Base-by-base conservation (phyloP, 495 filamentous ascomycete genomes). In the Lindgomyces ingoldianus region DNA sequence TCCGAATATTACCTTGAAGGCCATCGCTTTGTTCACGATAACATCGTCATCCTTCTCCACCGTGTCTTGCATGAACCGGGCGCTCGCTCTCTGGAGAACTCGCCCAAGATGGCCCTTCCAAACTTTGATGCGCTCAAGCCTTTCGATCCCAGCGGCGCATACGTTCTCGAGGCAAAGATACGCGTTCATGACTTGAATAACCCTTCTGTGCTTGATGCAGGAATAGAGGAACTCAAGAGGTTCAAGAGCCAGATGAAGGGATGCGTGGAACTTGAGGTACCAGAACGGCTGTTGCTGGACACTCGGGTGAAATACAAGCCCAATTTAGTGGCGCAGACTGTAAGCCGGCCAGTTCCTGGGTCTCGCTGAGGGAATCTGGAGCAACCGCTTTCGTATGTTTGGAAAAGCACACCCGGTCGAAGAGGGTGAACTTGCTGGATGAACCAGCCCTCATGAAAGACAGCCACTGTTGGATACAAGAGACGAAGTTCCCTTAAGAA, bases 281-380 rank as follows among this genome's bases (percentile, higher is more conserved):
- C 81, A 3, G 87, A 90, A 73, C 77, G 88, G 46, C 71, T 89
- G 60, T 79, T 83, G 19, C 65, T 90, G 57, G 88, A 90, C 75
- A 88, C 87, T 0, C 78, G 87, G 56, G 84, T 86, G 19, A 76
- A 74, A 49, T 72, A 70, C 55, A 57, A 60, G 21, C 27, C 68
- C 4, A 39, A 33, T 11, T 3, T 24, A 1, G 36, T 29, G n/a
- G 19, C 47, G 6, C 22, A 19, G 9, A 22, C 30, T 25, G 21
- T 24, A 41, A 39, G 19, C 4, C 27, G 50, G 33, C 25, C 22
- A 12, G 24, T 18, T 10, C 24, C 11, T 4, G 33, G 6, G 6
- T 14, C 33, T 16, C 30, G 30, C n/a, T 55, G 51, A 41, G 19
- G 1, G 25, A 22, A 10, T 3, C 16, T 16, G 10, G 46, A 4